Conservation (phyloP, 75 land plant species). For the Selaginella tamariscina region DNA sequence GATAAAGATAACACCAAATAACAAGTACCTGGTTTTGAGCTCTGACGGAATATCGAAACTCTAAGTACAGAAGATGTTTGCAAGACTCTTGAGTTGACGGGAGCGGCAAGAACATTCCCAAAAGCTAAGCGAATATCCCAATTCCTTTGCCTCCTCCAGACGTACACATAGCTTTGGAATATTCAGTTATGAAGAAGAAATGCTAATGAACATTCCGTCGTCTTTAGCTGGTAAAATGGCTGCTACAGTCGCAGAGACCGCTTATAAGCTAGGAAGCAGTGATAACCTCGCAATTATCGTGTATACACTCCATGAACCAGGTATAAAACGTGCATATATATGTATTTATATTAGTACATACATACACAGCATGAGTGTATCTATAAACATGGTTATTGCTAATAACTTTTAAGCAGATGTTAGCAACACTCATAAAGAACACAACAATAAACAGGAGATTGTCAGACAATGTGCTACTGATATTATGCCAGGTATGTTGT, state of each 20-base stretch:
- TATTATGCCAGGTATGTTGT: too few relatives aligned
- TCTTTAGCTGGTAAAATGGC: background rate
- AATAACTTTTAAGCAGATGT: too few relatives aligned
- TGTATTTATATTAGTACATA: background rate
- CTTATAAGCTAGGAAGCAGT: constrained; percentile 7
- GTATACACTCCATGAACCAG: background rate
- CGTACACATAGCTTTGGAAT: background rate
- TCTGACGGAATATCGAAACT: constrained; percentile 4
- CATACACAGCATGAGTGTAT: too few relatives aligned
- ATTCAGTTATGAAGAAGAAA: background rate
- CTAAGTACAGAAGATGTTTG: constrained; percentile 1
- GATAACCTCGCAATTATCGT: background rate
- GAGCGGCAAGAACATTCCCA: background rate
- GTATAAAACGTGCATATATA: background rate
- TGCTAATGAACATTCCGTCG: background rate
- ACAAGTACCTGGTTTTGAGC: background rate
- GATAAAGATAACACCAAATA: background rate
- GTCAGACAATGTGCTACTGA: too few relatives aligned
- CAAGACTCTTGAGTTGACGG: background rate
- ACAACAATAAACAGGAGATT: too few relatives aligned
- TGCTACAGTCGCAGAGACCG: background rate
- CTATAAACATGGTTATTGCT: too few relatives aligned
- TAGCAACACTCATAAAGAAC: too few relatives aligned
- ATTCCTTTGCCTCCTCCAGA: background rate
- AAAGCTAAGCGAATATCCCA: background rate